Evolutionary conservation across 1,284 basidiomycete genomes (phyloP), one percentile per base, ranked within the genome.

Genomic region (Pseudozyma pruni): DNA sequence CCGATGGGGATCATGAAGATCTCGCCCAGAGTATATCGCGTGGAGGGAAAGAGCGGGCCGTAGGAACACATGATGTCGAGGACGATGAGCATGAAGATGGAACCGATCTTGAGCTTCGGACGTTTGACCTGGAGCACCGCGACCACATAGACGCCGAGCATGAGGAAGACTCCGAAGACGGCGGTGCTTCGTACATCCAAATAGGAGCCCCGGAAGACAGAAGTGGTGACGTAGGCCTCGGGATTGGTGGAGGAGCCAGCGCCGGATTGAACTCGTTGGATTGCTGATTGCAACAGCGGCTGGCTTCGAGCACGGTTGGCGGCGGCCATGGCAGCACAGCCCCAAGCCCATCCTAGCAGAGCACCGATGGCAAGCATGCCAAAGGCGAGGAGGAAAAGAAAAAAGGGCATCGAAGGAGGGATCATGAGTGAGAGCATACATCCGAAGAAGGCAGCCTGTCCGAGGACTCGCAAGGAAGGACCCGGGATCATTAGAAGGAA

Each of bases 301-400:
- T 87, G 84, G 73, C 85, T 85, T 33, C 90, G 84, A 0, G 86
- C 88, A n/a, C 85, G 82, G 1, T 88, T 76, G 0, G 86, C 88
- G 1, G 89, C 86, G 3, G 87, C 88, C 89, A 91, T 91, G 0
- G 87, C 88, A 1, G 89, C 90, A 33, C 84, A 85, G 5, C 89
- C 89, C 85, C 90, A 87, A 0, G 88, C 91, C 91, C 91, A 92
- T 8, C 91, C 91, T 5, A 90, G 46, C 1, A 86, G 82, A 82
- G 90, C 85, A 0, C 91, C 90, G 56, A 87, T 19, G 2, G 87
- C 76, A 19, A 90, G 73, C 1, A 86, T 87, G 4, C 84, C 60
- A 7, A 87, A 83, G 8, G 83, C 85, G 83, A 87, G 22, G 20
- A 79, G 78, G 77, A 66, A 63, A 52, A 78, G 46, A 13, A 63